Evolutionary conservation across 805 yeast genomes (phyloP), one percentile per base, ranked within the genome.

Genomic region (Saccharomyces eubayanus): DNA sequence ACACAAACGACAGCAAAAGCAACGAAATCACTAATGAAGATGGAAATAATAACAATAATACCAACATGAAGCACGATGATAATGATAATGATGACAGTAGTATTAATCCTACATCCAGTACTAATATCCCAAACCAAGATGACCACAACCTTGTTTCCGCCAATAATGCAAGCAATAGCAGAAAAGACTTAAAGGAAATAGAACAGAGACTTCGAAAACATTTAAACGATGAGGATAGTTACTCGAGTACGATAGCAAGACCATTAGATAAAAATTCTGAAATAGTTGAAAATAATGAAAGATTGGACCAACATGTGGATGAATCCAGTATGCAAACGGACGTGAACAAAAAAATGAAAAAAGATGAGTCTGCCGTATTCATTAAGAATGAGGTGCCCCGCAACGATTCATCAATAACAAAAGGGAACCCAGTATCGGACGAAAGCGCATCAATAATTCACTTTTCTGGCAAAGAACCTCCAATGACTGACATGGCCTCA

Each of bases 161-260:
- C 24, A n/a, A 16, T 14, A 47, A 6, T 9, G 8, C 30, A 6
- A 28, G n/a, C 49, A 27, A 29, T 30, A 47, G 31, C 16, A 47
- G n/a, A 21, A 47, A 47, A n/a, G 31, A 47, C 28, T 46, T 46
- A 46, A 46, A 24, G 28, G 46, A 40, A 31, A 49, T 16, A 31
- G 48, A 14, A 51, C 54, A 49, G 46, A 36, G 16, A 51, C 52
- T 14, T 48, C 50, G 36, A 54, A 53, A 54, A 46, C 56, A n/a
- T 54, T 54, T 48, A 49, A 53, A 21, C 21, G 54, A 29, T 50
- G 54, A n/a, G 43, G 43, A 36, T 36, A 9, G 4, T n/a, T 36
- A 36, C 24, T 16, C 43, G 12, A 16, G 11, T 16, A 16, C 43
- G 8, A 36, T 36, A 6, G 16, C 43, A 36, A 36, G 43, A n/a